Evolutionary conservation across 768 basidiomycete genomes (phyloP).

Genomic region (Lentinula sp.): DNA sequence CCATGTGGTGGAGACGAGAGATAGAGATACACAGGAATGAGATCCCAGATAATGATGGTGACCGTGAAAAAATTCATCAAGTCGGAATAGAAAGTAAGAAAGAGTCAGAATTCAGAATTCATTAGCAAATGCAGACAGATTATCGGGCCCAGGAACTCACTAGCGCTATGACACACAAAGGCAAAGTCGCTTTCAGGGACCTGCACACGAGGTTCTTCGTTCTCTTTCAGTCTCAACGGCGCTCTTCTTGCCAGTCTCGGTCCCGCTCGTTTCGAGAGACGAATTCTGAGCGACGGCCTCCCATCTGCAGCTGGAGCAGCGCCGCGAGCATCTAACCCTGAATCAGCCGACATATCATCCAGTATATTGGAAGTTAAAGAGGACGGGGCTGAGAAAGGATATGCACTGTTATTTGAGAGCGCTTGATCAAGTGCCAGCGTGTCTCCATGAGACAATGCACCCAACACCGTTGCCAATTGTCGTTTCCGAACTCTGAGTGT

Average conservation of each 20-base stretch:
- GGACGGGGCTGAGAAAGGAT: background rate
- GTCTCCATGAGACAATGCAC: constrained; percentile 44
- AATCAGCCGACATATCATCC: background rate
- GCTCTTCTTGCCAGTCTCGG: constrained; percentile 45
- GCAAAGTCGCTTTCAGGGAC: constrained; percentile 52
- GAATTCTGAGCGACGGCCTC: constrained; percentile 27
- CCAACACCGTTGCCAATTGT: constrained; percentile 66
- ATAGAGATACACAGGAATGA: background rate
- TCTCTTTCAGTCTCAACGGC: constrained; percentile 26
- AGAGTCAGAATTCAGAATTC: background rate
- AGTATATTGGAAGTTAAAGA: background rate
- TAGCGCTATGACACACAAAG: constrained; percentile 56
- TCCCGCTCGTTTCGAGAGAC: constrained; percentile 49
- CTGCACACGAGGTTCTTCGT: constrained; percentile 32
- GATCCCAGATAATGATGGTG: background rate
- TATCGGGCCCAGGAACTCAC: constrained; percentile 45
- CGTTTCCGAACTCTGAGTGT: constrained; percentile 61
- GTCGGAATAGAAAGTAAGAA: background rate
- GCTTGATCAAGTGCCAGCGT: constrained; percentile 13
- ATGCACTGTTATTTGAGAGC: background rate
- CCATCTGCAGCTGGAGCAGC: background rate
- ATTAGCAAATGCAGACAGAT: background rate
- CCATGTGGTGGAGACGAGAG: background rate
- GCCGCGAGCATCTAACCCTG: background rate
- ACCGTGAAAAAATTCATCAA: background rate